These are phyloP conservation scores for Daldinia childiae DNA, from an alignment of 495 filamentous ascomycete genomes.

Conservation along the genomic window DNA sequence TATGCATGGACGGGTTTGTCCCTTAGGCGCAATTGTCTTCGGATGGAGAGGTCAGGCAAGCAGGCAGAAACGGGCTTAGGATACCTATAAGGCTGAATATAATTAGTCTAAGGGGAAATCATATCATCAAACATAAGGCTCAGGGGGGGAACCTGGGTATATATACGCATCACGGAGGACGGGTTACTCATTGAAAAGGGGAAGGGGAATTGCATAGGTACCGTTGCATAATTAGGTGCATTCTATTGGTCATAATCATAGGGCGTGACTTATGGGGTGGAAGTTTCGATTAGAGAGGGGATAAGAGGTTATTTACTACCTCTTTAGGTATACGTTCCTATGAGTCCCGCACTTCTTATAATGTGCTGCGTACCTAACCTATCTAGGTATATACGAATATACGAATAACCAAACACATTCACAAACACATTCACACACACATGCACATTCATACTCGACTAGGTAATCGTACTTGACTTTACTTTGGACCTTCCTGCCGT, in stretches of 20 bases:
- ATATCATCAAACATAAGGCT: neutral
- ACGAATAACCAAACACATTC: too few species aligned
- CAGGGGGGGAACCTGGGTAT: neutral
- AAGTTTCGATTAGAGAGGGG: neutral
- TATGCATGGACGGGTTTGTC: neutral
- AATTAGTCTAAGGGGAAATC: neutral
- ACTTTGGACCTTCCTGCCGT: neutral
- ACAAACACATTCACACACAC: too few species aligned
- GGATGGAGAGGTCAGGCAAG: neutral
- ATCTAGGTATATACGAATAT: too few species aligned
- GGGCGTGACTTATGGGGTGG: neutral
- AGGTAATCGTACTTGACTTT: neutral
- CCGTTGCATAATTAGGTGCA: neutral
- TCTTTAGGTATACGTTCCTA: too few species aligned
- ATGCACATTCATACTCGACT: too few species aligned
- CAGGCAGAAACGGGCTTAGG: neutral
- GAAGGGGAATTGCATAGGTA: neutral
- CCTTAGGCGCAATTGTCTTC: neutral
- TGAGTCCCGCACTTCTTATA: too few species aligned
- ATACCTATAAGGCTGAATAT: neutral
- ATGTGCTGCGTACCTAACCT: too few species aligned
- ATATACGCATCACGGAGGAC: neutral
- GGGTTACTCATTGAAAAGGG: neutral
- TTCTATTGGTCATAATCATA: neutral
- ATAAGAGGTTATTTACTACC: neutral